Evolutionary conservation across 495 filamentous ascomycete genomes (phyloP).

Genomic region (Daldinia caldariorum): DNA sequence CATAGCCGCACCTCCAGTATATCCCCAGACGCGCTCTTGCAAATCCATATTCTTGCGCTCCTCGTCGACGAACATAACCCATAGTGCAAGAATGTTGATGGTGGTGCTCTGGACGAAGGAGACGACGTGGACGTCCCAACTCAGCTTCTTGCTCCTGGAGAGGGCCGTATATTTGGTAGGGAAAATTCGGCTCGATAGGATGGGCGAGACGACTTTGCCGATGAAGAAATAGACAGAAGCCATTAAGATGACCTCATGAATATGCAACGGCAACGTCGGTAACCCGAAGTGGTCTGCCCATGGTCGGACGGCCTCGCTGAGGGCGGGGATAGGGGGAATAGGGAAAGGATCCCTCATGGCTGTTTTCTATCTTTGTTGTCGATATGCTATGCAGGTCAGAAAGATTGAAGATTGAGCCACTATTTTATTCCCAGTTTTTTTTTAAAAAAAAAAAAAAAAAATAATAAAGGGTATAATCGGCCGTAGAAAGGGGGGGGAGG

Average conservation of each 20-base stretch:
- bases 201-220: constrained; percentile 76
- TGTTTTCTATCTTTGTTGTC: neutral
- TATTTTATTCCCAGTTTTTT: neutral
- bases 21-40: constrained; percentile 86
- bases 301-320: constrained; percentile 64
- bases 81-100: constrained; percentile 82
- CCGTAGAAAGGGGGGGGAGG: neutral
- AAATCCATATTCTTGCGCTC: constrained; percentile 78
- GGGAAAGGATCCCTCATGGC: constrained; percentile 78
- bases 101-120: constrained; percentile 84
- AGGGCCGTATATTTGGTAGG: constrained; percentile 76
- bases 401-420: neutral
- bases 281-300: constrained; percentile 68
- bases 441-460: constrained; percentile 8
- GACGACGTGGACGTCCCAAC: constrained; percentile 98
- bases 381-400: constrained; percentile 1
- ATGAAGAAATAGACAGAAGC: constrained; percentile 80
- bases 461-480: neutral
- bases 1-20: constrained; percentile 82
- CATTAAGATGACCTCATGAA: constrained; percentile 86
- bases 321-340: constrained; percentile 63
- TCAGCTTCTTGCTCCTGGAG: constrained; percentile 74
- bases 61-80: constrained; percentile 81
- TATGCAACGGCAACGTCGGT: constrained; percentile 79
- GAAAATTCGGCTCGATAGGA: constrained; percentile 73